phyloP scores from a whole-genome alignment of 176 grass and related monocot genomes.

The Stipa capillata region DNA sequence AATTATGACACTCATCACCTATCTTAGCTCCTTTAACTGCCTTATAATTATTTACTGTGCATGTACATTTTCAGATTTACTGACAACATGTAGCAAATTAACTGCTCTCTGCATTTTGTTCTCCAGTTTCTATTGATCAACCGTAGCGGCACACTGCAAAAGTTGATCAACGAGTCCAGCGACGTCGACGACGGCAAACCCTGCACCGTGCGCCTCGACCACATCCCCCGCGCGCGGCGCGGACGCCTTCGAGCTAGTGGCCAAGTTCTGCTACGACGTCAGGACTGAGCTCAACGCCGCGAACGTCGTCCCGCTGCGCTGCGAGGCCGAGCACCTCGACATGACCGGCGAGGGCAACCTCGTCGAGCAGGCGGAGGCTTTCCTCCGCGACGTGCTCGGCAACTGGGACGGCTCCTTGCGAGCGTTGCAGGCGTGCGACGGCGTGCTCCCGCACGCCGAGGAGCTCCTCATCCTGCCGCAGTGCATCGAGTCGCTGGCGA shows the following conservation, averaged over 20 bases:
- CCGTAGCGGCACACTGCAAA: slow-evolving; percentile 49
- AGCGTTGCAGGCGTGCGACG: slow-evolving; percentile 50
- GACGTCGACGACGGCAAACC: neutral
- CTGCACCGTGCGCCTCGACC: slow-evolving; percentile 38
- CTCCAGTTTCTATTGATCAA: slow-evolving; percentile 57
- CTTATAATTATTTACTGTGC: neutral
- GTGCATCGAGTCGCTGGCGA: slow-evolving; percentile 68
- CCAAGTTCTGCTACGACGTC: slow-evolving; percentile 77
- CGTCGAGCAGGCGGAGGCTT: slow-evolving; percentile 44
- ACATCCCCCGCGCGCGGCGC: slow-evolving; percentile 54
- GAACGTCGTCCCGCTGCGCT: slow-evolving; percentile 56
- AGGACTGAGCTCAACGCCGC: slow-evolving; percentile 45
- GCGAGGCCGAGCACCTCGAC: slow-evolving; percentile 48
- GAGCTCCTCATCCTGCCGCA: slow-evolving; percentile 48
- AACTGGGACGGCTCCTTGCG: slow-evolving; percentile 48
- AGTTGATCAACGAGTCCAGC: slow-evolving; percentile 36
- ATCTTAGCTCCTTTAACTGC: neutral
- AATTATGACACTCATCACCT: neutral
- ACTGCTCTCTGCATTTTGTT: neutral
- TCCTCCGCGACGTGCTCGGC: slow-evolving; percentile 40
- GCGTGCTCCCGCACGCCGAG: slow-evolving; percentile 42
- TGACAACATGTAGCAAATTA: neutral
- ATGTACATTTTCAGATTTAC: neutral
- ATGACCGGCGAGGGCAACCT: slow-evolving; percentile 78
- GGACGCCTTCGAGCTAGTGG: slow-evolving; percentile 45